A percentile compares a stretch with the other conserved stretches of the same genome.
phyloP scores from a whole-genome alignment of 495 filamentous ascomycete species.

The Daldinia childiae region DNA sequence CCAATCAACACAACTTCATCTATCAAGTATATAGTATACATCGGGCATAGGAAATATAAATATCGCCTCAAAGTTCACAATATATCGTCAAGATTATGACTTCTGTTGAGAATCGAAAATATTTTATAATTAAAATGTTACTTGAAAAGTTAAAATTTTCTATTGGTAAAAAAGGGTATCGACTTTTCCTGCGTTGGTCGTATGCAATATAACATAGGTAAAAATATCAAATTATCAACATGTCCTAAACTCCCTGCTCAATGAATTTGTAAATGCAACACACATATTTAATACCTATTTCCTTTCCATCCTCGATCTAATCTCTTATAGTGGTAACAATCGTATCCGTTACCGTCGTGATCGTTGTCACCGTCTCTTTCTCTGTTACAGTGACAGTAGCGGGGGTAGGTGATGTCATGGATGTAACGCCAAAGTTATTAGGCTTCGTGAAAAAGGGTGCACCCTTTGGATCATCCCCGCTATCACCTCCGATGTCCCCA shows the following conservation, averaged over 20 bases:
- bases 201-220: not conserved
- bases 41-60: slow-evolving; percentile 29
- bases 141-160: slow-evolving; percentile 8
- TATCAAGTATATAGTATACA: not conserved
- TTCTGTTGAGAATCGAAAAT: not conserved
- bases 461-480: not conserved
- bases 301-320: not conserved
- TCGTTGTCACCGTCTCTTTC: slow-evolving; percentile 36
- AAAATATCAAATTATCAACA: slow-evolving; percentile 2
- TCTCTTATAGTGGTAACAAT: slow-evolving; percentile 14
- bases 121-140: slow-evolving; percentile 18
- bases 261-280: slow-evolving; percentile 8
- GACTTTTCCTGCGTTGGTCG: slow-evolving; percentile 3
- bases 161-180: slow-evolving; percentile 29
- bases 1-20: slow-evolving; percentile 2
- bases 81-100: not conserved
- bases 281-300: not conserved
- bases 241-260: slow-evolving; percentile 22
- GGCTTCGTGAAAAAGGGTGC: slow-evolving; percentile 10
- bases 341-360: slow-evolving; percentile 31
- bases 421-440: slow-evolving; percentile 4
- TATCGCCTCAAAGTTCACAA: not conserved
- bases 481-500: not conserved
- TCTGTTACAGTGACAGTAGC: slow-evolving; percentile 36
- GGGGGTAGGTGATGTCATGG: not conserved